Conservation (phyloP, 139 green algal genomes). For the Micromonas pusilla region DNA sequence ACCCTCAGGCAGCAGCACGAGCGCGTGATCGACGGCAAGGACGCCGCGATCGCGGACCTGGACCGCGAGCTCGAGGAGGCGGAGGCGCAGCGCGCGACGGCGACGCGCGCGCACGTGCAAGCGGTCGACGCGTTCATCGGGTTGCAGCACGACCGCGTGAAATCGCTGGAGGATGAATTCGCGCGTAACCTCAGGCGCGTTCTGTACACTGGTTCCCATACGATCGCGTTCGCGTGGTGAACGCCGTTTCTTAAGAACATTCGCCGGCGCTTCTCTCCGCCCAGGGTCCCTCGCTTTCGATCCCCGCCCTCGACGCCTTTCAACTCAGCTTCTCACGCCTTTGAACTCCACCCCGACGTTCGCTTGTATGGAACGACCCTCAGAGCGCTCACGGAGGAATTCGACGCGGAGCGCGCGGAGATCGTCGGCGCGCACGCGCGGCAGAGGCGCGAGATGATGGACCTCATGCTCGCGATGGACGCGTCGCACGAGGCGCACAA, state of each 20-base stretch:
- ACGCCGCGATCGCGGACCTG: slow-evolving; percentile 77
- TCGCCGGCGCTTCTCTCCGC: no score
- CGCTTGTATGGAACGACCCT: no score
- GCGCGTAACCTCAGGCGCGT: slow-evolving; percentile 50
- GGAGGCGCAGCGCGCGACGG: slow-evolving; percentile 72
- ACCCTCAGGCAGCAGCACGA: slow-evolving; percentile 72
- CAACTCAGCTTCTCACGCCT: no score
- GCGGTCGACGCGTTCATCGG: slow-evolving; percentile 65
- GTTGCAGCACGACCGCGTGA: slow-evolving; percentile 60
- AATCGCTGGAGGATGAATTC: slow-evolving; percentile 56
- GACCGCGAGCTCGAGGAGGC: slow-evolving; percentile 75
- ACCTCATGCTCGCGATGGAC: slow-evolving; percentile 72
- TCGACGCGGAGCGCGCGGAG: slow-evolving; percentile 59
- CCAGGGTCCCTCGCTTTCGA: no score
- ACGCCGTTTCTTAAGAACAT: no score
- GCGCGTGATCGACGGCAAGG: slow-evolving; percentile 68
- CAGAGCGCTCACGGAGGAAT: slow-evolving; percentile 56
- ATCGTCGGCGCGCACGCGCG: slow-evolving; percentile 52
- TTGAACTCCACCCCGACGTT: no score
- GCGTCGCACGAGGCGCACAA: slow-evolving; percentile 30
- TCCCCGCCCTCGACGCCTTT: no score
- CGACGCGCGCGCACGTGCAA: slow-evolving; percentile 52
- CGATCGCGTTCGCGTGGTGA: no score
- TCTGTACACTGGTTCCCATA: no score
- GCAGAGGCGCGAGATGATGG: slow-evolving; percentile 70